Evolutionary conservation across 192 early-diverging fungal genomes (phyloP), one percentile per base, ranked within the genome.

Genomic region (Backusella sp.): DNA sequence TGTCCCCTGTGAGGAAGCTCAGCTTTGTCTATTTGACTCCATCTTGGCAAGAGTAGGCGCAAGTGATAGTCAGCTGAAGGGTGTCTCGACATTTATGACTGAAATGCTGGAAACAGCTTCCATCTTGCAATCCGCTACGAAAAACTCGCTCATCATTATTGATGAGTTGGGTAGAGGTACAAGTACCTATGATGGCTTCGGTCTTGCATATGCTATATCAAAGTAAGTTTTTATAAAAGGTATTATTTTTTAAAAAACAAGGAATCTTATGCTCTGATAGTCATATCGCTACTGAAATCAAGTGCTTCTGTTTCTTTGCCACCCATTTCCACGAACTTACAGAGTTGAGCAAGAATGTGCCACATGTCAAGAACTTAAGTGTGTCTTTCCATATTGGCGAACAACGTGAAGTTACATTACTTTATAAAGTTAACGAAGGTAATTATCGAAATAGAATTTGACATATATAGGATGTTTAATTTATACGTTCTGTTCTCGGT

Each of bases 251-350:
- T 19, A n/a, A 28, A 3, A 44, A 37, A 6, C 34, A 5, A 3
- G 14, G 67, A 37, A 56, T 34, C 17, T 69, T 68, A 46, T 70
- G 11, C 65, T 30, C 46, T 53, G 37, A 56, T 28, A 62, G 76
- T 69, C 59, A 70, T 66, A 53, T 86, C 70, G 72, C 80, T 23
- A 73, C 68, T 21, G 41, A 81, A 59, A 71, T 74, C n/a, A 77
- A 70, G 19, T 53, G 73, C 15, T 73, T 77, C 9, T 44, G 73
- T 34, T 67, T 81, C 21, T 77, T 81, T 72, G 80, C 98, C 19
- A 99, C 98, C 0, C 98, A 99, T 84, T 99, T 99, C 77, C 98
- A 99, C 74, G 98, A 99, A 77, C 85, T 99, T 12, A 99, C 98
- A 0, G 91, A 88, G 15, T 85, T 99, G 2, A 88, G 88, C 6